These are phyloP conservation scores for Bipolaris oryzae DNA, from an alignment of 2,329 filamentous ascomycete genomes.

Conservation along the genomic window DNA sequence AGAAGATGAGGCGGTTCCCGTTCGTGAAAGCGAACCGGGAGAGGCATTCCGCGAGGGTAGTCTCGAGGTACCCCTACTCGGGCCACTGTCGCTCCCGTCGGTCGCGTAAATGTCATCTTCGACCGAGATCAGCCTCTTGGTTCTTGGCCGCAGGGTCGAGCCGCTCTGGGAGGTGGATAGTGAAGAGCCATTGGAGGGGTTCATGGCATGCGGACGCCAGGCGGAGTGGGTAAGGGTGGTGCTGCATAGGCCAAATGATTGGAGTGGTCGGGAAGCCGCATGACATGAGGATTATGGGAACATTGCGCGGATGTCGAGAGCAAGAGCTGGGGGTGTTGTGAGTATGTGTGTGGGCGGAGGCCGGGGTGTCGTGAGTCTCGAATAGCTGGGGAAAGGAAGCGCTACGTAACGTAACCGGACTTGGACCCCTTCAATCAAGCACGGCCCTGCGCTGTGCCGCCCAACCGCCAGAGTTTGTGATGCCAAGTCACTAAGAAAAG, in stretches of 20 bases:
- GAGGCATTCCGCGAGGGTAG: conserved; percentile 42
- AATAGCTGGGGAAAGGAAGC: conserved; percentile 23
- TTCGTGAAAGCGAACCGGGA: conserved; percentile 44
- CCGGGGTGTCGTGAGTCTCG: conserved; percentile 19
- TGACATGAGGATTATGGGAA: conserved; percentile 39
- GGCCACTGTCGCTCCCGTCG: conserved; percentile 41
- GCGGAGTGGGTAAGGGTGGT: conserved; percentile 40
- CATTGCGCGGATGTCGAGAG: conserved; percentile 27
- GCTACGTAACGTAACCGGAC: conserved; percentile 25
- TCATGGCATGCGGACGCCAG: conserved; percentile 47
- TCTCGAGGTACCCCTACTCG: conserved; percentile 50
- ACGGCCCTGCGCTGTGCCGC: conserved; percentile 23
- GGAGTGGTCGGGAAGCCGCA: conserved; percentile 36
- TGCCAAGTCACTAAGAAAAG: conserved; percentile 19
- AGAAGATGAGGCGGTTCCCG: conserved; percentile 38
- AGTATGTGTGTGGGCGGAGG: conserved; percentile 14
- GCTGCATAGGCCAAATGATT: conserved; percentile 46
- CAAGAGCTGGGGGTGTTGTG: conserved; percentile 12
- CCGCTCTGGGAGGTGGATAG: conserved; percentile 49
- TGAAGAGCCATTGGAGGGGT: conserved; percentile 49
- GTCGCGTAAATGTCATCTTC: conserved; percentile 51
- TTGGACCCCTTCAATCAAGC: conserved; percentile 20
- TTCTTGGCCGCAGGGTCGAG: conserved; percentile 55
- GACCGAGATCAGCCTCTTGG: conserved; percentile 56
- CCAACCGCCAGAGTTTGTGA: conserved; percentile 11